Percentiles rank a stretch among this genome's conserved stretches.
phyloP scores from a whole-genome alignment of 306 rosid genomes.

The Castanospermum australe region DNA sequence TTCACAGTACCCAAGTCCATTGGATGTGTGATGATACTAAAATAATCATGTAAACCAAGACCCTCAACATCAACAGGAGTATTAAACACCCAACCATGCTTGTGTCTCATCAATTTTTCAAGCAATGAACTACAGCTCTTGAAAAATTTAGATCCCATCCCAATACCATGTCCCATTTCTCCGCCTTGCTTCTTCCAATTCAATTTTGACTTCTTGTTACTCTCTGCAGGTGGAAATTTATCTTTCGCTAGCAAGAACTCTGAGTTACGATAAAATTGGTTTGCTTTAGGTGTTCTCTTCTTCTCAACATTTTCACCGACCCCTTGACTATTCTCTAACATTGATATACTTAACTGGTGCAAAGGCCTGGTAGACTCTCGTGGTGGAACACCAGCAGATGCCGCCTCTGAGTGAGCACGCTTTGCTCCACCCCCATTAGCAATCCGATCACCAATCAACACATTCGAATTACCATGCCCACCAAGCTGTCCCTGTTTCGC shows the following conservation, averaged over 20 bases:
- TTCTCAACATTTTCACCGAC: constrained; percentile 71
- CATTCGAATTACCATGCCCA: constrained; percentile 40
- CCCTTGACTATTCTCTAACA: constrained; percentile 74
- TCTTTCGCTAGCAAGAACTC: constrained; percentile 95
- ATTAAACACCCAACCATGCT: constrained; percentile 93
- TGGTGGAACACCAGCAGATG: constrained; percentile 56
- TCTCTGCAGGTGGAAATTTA: constrained; percentile 87
- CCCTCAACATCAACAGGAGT: constrained; percentile 76
- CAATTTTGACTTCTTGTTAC: constrained; percentile 75
- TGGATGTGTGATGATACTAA: constrained; percentile 70
- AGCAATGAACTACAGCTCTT: constrained; percentile 90
- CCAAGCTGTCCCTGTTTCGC: constrained; percentile 67
- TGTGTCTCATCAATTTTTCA: constrained; percentile 91
- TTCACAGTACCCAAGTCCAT: constrained; percentile 95
- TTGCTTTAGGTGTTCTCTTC: constrained; percentile 94
- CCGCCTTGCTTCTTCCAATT: constrained; percentile 72
- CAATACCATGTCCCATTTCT: constrained; percentile 56
- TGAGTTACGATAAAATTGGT: constrained; percentile 81
- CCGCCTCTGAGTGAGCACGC: constrained; percentile 70
- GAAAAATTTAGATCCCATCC: constrained; percentile 76
- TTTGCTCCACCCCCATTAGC: constrained; percentile 51
- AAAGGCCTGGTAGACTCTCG: constrained; percentile 60
- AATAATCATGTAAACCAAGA: constrained; percentile 93
- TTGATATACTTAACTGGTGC: constrained; percentile 63
- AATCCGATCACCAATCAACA: constrained; percentile 32